A percentile compares a stretch with the other conserved stretches of the same genome.
phyloP scores from a whole-genome alignment of 768 basidiomycete genomes.

The Pleurotus giganteus region DNA sequence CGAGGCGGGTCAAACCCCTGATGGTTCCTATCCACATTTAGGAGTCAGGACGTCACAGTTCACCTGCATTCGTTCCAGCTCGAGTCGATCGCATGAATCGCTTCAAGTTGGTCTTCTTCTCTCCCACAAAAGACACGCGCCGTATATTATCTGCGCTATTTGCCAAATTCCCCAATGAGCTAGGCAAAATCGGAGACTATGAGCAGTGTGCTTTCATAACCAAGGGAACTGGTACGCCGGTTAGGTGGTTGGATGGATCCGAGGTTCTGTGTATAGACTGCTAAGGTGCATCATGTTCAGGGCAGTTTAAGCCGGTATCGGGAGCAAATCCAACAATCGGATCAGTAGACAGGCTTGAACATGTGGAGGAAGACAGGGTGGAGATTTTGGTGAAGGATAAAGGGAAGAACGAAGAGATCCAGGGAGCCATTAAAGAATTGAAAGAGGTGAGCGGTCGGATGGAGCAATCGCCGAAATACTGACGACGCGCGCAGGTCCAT shows the following conservation, averaged over 20 bases:
- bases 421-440: conserved; percentile 38
- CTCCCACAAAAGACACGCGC: conserved; percentile 39
- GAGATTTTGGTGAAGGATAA: conserved; percentile 46
- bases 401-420: conserved; percentile 32
- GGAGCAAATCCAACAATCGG: conserved; percentile 48
- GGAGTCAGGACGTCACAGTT: no score
- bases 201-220: conserved; percentile 53
- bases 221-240: conserved; percentile 54
- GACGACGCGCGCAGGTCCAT: conserved; percentile 35
- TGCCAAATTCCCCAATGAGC: conserved; percentile 35
- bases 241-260: conserved; percentile 23
- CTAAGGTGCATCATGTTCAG: conserved; percentile 20
- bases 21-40: no score
- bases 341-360: conserved; percentile 37
- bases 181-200: conserved; percentile 54
- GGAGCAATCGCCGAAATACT: not conserved
- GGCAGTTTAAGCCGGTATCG: conserved; percentile 42
- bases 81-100: conserved; percentile 13
- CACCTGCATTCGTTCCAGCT: no score
- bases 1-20: no score
- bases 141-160: conserved; percentile 45
- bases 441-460: conserved; percentile 36
- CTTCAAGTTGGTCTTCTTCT: conserved; percentile 57
- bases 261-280: not conserved
- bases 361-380: conserved; percentile 52